Evolutionary conservation across 371 early-diverging fungal species (phyloP), one percentile per base, ranked within the genome.

Genomic region (Circinella minor): DNA sequence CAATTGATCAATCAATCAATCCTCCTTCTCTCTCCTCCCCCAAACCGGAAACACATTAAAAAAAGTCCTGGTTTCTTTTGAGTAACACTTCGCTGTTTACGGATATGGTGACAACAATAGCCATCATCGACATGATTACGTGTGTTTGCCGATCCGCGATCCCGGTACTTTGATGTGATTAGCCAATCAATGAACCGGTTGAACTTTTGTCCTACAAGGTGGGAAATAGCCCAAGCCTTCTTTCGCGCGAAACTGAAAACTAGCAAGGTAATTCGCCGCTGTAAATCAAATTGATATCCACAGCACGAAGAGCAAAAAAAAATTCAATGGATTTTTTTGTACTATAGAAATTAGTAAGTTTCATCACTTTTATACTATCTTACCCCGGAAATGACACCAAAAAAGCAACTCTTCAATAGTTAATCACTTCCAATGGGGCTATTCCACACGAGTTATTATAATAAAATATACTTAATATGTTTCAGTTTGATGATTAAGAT

Each of bases 201-300:
- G 54, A 43, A 38, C 20, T 59, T 60, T 60, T 67, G 67, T 67
- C 67, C 60, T 20, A 63, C 63, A 20, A 63, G 63, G 27, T 37
- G 46, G 61, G 57, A 57, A 57, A 57, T 57, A 57, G 57, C 57
- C 57, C 57, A 57, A 57, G 57, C 57, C 57, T 57, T 57, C 37
- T 67, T 67, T 67, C 67, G 67, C 67, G 67, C 67, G 67, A 67
- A 67, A 67, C 20, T 66, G 39, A 60, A 67, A 67, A 55, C 38
- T 9, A 27, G 13, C 63, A 49, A 36, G 60, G 39, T 47, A 11
- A 67, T 67, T 67, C 67, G 67, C 67, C 67, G 67, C 67, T 67
- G 67, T 46, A 67, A 67, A 67, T 59, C 66, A 55, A 36, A 36
- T 48, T 20, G 55, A 55, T 20, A 7, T n/a, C 10, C 10, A 55